Evolutionary conservation across 192 early-diverging fungal genomes (phyloP), one percentile per base, ranked within the genome.

Genomic region (Coemansia sp.): DNA sequence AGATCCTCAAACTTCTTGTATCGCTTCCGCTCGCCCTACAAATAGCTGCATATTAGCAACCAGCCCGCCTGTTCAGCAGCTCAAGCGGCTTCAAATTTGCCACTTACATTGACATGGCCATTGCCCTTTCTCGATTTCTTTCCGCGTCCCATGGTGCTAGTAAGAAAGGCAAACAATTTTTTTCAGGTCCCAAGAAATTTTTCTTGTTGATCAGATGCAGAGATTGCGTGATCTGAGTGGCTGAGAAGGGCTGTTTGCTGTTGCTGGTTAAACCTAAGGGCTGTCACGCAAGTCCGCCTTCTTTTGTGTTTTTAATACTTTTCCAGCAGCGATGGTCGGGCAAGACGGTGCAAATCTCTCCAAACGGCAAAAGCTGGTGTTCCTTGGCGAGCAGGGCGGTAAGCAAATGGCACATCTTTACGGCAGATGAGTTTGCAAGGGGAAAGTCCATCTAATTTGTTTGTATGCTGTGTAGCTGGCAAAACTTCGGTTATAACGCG

Each of bases 331-430:
- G 54, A 73, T 65, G 61, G 69, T 65, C 11, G 51, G 62, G 53
- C 65, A 71, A 42, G 72, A 76, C 44, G 66, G 66, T 56, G 53
- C 66, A 40, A 88, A 84, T 66, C 84, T 87, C 23, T 76, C 89
- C 46, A 81, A 83, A 64, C 96, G 97, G 76, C 97, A 93, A 81
- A 99, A 99, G 81, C 89, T 99, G 28, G 97, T 99, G 30, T 99
- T 99, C 69, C 85, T 99, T 21, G 97, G 97, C 62, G 95, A 98
- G 62, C 97, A 99, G 73, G 94, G 93, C 71, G 96, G 96, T 97
- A 88, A 69, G 71, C 54, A 23, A 26, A 26, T 26, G 23, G 4
- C 23, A 1, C 23, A 26, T 26, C 23, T 26, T 26, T 26, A 26
- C 23, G 2, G 23, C 23, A 26, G 23, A 26, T 26, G 23, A 26